These are phyloP conservation scores for Strobilomyces echinocephalus DNA, from an alignment of 768 basidiomycete genomes.

Conservation along the genomic window DNA sequence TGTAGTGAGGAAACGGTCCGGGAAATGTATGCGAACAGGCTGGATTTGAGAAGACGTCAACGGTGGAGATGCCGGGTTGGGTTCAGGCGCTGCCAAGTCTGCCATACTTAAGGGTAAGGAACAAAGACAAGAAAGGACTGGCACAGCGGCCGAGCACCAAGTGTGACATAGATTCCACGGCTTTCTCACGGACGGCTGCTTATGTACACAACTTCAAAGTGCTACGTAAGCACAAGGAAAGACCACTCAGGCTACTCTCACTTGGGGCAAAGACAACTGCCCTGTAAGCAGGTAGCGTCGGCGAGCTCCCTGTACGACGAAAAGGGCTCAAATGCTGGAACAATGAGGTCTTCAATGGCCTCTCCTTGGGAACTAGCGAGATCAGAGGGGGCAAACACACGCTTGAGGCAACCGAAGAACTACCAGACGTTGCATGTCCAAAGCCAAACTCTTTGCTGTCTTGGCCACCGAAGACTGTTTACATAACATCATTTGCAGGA, in stretches of 20 bases:
- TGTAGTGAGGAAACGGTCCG: slow-evolving; percentile 27
- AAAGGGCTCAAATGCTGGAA: slow-evolving; percentile 14
- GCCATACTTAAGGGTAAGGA: slow-evolving; percentile 26
- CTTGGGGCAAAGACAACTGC: neutral
- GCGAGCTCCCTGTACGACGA: neutral
- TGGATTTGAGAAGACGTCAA: slow-evolving; percentile 7
- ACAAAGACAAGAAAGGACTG: neutral
- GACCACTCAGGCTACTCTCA: too few relatives aligned
- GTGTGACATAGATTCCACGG: neutral
- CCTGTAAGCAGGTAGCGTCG: neutral
- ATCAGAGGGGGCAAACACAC: neutral
- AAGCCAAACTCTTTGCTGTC: neutral
- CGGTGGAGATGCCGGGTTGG: slow-evolving; percentile 13
- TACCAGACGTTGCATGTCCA: neutral
- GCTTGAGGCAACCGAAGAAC: slow-evolving; percentile 2
- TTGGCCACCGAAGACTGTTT: neutral
- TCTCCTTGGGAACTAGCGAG: slow-evolving; percentile 1
- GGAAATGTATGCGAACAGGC: slow-evolving; percentile 32
- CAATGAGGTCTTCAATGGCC: neutral
- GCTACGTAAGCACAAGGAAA: too few relatives aligned
- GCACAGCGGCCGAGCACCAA: neutral
- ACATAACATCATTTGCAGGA: neutral
- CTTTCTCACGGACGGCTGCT: neutral
- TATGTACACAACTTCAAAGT: too few relatives aligned
- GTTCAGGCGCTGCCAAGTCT: slow-evolving; percentile 24